These are phyloP conservation scores for Phytophthora pistaciae DNA, from an alignment of 352 stramenopile species.

Conservation along the genomic window DNA sequence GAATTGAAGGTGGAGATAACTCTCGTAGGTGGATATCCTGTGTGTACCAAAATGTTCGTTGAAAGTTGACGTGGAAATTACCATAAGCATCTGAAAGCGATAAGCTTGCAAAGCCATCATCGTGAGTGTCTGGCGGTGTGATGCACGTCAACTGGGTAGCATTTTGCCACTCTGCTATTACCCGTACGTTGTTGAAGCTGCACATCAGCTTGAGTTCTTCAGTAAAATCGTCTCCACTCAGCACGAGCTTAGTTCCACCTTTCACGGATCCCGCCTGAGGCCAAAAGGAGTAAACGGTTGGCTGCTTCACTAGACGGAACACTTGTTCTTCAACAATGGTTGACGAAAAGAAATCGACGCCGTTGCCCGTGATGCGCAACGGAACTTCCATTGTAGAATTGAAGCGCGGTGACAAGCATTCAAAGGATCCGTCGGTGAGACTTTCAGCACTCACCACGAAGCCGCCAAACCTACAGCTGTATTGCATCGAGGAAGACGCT, in stretches of 20 bases:
- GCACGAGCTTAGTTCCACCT: slow-evolving; percentile 45
- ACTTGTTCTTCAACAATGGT: slow-evolving; percentile 3
- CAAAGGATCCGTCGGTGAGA: slow-evolving; percentile 12
- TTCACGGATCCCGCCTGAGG: slow-evolving; percentile 37
- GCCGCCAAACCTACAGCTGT: slow-evolving; percentile 43
- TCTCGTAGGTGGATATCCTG: slow-evolving; percentile 24
- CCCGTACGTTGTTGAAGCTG: slow-evolving; percentile 33
- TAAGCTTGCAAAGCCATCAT: slow-evolving; percentile 20
- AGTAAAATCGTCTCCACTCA: slow-evolving; percentile 43
- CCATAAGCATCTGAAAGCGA: slow-evolving; percentile 28
- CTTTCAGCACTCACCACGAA: not conserved
- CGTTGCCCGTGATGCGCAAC: slow-evolving; percentile 49
- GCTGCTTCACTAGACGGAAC: slow-evolving; percentile 36
- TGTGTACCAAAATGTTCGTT: slow-evolving; percentile 44
- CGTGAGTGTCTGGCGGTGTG: slow-evolving; percentile 18
- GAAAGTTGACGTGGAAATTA: slow-evolving; percentile 30
- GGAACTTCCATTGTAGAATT: slow-evolving; percentile 7
- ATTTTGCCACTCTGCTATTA: slow-evolving; percentile 34
- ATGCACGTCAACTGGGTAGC: slow-evolving; percentile 35
- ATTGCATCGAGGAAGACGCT: slow-evolving; percentile 2
- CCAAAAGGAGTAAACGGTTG: slow-evolving; percentile 33
- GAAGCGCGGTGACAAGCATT: slow-evolving; percentile 36
- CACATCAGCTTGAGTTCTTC: slow-evolving; percentile 36
- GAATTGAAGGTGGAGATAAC: slow-evolving; percentile 31
- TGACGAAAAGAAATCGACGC: slow-evolving; percentile 49